Conservation (phyloP, 768 basidiomycete species). For the Serendipita sp. region DNA sequence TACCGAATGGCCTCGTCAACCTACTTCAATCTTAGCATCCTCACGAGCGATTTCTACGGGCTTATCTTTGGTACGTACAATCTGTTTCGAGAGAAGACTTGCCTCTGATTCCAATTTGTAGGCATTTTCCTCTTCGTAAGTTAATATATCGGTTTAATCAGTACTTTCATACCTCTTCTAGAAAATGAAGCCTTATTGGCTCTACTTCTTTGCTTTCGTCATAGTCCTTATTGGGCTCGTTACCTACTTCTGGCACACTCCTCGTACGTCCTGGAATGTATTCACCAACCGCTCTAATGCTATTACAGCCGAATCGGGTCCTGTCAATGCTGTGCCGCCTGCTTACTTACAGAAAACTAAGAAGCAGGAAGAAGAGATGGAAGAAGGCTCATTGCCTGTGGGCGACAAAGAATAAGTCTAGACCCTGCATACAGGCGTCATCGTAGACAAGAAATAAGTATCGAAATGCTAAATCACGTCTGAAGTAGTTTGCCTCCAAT, state of each 20-base stretch:
- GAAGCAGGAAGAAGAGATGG: not conserved
- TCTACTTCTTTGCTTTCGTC: conserved; percentile 68
- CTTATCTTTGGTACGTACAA: conserved; percentile 45
- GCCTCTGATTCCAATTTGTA: conserved; percentile 8
- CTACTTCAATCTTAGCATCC: conserved; percentile 68
- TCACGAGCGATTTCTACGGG: conserved; percentile 82
- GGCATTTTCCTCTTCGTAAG: conserved; percentile 38
- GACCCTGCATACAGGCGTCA: too few species aligned
- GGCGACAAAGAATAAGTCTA: not conserved
- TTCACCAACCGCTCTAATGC: not conserved
- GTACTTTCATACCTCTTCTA: conserved; percentile 17
- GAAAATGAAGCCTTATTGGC: conserved; percentile 75
- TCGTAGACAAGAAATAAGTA: too few species aligned
- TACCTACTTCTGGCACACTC: conserved; percentile 73
- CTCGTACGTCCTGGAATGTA: conserved; percentile 35
- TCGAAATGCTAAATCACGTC: too few species aligned
- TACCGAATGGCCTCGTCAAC: conserved; percentile 77
- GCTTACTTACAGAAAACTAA: conserved; percentile 29
- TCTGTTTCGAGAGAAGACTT: not conserved
- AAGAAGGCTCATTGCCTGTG: not conserved
- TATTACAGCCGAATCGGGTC: conserved; percentile 49
- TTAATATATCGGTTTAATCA: conserved; percentile 11
- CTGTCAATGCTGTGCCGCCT: conserved; percentile 40
- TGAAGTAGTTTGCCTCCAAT: too few species aligned
- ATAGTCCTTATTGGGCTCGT: conserved; percentile 58